Base-by-base conservation (phyloP, 192 early-diverging fungal genomes). In the Gigaspora rosea region DNA sequence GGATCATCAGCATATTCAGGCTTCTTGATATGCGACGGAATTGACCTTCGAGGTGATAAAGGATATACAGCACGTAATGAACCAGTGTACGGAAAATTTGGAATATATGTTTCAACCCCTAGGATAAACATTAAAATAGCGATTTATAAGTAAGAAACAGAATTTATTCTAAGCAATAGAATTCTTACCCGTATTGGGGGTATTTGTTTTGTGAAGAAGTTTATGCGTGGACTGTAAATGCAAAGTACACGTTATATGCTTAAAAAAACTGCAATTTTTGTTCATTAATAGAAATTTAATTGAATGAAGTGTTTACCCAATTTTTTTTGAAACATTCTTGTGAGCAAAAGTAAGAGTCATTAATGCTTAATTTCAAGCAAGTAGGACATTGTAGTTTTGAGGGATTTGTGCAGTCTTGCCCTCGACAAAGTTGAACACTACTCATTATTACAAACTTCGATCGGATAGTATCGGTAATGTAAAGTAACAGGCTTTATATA, bases 361-460 rank as follows among this genome's bases (percentile, higher is more conserved):
- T 74, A 16, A 95, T 84, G 49, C 78, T 82, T 32, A 88, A 84
- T 76, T 94, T 94, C 47, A 91, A 66, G 78, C 94, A 95, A 6
- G 88, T 94, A n/a, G 94, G 94, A 80, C 94, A 95, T 68, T 94
- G 92, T 59, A 93, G 81, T 32, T 84, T 80, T 0, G 94, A 93
- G 8, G 85, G 78, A 76, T 94, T 90, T 61, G 70, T 83, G 80
- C 93, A 94, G 51, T 85, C 89, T 13, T 69, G 49, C 33, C 83
- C 80, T 70, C 80, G 80, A 76, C 83, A 84, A 10, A 71, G 50
- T 67, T 82, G 80, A 67, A 72, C 73, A 20, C 33, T 27, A 11
- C 7, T 32, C 73, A 64, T 75, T 75, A 51, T 62, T 1, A 75
- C 32, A 47, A 22, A 61, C 2, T 6, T 41, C 41, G 41, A 6